Percentiles rank a stretch among this genome's conserved stretches.
Conservation (phyloP, 2,329 filamentous ascomycete species). For the Drechslera avenae region DNA sequence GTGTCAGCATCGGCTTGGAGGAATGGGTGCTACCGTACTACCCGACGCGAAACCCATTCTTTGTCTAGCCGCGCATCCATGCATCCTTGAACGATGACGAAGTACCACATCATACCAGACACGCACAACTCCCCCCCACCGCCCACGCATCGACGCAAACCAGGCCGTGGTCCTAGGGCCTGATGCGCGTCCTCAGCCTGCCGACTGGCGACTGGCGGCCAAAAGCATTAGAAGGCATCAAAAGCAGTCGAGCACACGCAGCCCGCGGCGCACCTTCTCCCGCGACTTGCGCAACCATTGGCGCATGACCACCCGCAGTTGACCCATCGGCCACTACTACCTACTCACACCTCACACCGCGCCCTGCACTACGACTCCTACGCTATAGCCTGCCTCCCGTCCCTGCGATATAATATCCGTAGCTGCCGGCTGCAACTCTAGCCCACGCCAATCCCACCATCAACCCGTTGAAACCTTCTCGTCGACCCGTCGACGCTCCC, state of each 20-base stretch:
- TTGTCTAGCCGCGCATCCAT: constrained; percentile 16
- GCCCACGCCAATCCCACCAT: not conserved
- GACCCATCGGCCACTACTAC: constrained; percentile 15
- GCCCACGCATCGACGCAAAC: constrained; percentile 11
- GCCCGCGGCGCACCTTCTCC: constrained; percentile 22
- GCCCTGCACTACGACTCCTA: constrained; percentile 15
- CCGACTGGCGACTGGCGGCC: not conserved
- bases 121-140: too few species aligned
- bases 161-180: constrained; percentile 7
- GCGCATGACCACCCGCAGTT: constrained; percentile 27
- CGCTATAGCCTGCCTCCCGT: constrained; percentile 1
- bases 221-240: too few species aligned
- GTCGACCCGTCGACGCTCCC: constrained; percentile 6
- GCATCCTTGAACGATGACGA: constrained; percentile 14
- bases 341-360: constrained; percentile 26
- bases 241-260: not conserved
- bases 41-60: constrained; percentile 12
- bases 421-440: constrained; percentile 3
- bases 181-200: not conserved
- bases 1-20: constrained; percentile 4
- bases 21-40: constrained; percentile 1
- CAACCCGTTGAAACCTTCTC: not conserved
- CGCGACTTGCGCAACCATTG: constrained; percentile 25
- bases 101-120: constrained; percentile 21
- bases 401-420: not conserved